Evolutionary conservation across 2,329 filamentous ascomycete genomes (phyloP).

Genomic region (Chaetoscypha palmicola): DNA sequence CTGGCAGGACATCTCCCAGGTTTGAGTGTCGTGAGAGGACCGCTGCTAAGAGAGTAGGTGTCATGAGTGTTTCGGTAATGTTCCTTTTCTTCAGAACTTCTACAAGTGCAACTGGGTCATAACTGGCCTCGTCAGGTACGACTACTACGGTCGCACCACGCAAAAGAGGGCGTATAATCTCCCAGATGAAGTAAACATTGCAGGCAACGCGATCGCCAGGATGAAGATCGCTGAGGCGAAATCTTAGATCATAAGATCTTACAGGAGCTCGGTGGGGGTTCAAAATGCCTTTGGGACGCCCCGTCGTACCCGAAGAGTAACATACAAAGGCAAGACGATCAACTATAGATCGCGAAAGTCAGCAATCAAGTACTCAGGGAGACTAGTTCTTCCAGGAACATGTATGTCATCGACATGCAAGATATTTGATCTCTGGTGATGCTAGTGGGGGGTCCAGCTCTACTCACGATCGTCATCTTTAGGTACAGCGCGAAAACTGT

Average conservation of each 20-base stretch:
- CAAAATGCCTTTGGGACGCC: slow-evolving; percentile 74
- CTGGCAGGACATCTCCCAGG: slow-evolving; percentile 54
- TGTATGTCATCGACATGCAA: no score
- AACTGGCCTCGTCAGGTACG: slow-evolving; percentile 69
- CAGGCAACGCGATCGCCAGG: slow-evolving; percentile 76
- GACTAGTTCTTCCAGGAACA: no score
- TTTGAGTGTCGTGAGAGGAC: slow-evolving; percentile 63
- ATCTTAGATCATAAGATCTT: slow-evolving; percentile 66
- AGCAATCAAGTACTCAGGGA: no score
- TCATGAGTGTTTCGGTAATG: slow-evolving; percentile 78
- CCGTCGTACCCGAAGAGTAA: slow-evolving; percentile 81
- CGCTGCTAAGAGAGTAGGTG: slow-evolving; percentile 69
- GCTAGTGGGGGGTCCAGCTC: no score
- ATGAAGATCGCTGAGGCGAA: slow-evolving; percentile 59
- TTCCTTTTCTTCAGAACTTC: slow-evolving; percentile 58
- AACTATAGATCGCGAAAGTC: no score
- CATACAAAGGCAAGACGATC: slow-evolving; percentile 74
- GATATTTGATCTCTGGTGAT: no score
- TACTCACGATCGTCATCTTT: slow-evolving; percentile 58
- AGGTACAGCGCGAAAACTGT: slow-evolving; percentile 44
- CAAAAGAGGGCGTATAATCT: slow-evolving; percentile 69
- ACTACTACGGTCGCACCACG: slow-evolving; percentile 70
- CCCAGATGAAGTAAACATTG: slow-evolving; percentile 85
- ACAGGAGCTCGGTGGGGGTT: slow-evolving; percentile 71
- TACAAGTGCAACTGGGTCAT: slow-evolving; percentile 68